These are phyloP conservation scores for Trichoderma arundinaceum DNA, from an alignment of 2,329 filamentous ascomycete genomes.

Conservation along the genomic window DNA sequence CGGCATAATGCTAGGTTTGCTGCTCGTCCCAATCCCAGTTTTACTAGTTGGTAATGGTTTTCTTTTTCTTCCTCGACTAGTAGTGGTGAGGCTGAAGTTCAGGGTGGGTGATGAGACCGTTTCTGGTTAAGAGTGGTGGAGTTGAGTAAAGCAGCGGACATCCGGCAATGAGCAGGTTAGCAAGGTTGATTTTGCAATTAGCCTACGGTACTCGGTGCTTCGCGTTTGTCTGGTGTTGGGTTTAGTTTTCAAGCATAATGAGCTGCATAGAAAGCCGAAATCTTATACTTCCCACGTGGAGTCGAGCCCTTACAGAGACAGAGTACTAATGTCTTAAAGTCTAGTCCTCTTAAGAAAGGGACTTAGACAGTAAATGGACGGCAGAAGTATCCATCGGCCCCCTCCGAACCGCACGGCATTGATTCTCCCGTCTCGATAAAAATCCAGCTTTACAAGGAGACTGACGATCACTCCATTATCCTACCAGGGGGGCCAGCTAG, in stretches of 20 bases:
- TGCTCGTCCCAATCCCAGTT: neutral
- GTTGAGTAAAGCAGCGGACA: neutral
- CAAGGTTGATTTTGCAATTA: conserved; percentile 6
- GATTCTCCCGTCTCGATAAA: neutral
- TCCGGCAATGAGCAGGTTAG: conserved; percentile 13
- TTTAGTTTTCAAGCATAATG: too few species aligned
- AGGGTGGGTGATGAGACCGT: conserved; percentile 3
- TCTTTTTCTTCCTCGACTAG: neutral
- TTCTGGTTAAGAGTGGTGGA: conserved; percentile 15
- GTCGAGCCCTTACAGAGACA: neutral
- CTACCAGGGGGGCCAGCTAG: neutral
- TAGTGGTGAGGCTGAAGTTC: conserved; percentile 20
- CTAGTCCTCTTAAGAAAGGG: too few species aligned
- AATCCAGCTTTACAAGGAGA: neutral
- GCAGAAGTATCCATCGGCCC: neutral
- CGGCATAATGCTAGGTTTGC: neutral
- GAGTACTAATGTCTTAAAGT: neutral
- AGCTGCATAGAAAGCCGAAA: too few species aligned
- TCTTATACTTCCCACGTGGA: neutral
- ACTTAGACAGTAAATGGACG: too few species aligned
- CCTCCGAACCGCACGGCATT: neutral
- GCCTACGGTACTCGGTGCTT: neutral
- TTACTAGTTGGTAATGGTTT: neutral
- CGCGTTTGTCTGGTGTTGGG: too few species aligned
- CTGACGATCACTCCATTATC: conserved; percentile 11